Percentiles rank a stretch among this genome's conserved stretches.
Conservation (phyloP, 129 eudicot genomes). For the Artemisia annua region DNA sequence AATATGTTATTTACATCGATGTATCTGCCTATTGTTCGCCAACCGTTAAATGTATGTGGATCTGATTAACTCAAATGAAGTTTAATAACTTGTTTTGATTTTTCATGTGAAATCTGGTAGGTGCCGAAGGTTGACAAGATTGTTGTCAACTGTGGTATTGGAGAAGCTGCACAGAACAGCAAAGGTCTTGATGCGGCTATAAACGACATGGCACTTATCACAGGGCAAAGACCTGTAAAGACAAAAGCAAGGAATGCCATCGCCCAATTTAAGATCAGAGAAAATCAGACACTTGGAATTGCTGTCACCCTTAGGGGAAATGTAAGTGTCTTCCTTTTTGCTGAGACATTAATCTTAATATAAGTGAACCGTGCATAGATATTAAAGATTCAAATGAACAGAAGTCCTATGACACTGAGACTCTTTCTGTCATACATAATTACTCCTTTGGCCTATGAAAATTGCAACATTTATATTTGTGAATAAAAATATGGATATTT, state of each 20-base stretch:
- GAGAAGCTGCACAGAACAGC: conserved; percentile 91
- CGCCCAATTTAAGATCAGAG: no score
- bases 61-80: not conserved
- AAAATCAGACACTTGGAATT: no score
- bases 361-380: no score
- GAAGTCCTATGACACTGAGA: not conserved
- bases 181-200: conserved; percentile 92
- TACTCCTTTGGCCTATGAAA: not conserved
- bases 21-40: not conserved
- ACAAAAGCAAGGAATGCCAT: no score
- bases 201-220: conserved; percentile 81
- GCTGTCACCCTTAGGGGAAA: no score
- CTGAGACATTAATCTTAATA: no score
- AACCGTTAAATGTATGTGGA: not conserved
- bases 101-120: conserved; percentile 31
- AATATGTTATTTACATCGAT: not conserved
- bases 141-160: conserved; percentile 93
- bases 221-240: conserved; percentile 94
- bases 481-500: not conserved
- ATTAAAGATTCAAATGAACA: no score
- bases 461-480: not conserved
- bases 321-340: no score
- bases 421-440: no score
- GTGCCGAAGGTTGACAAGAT: conserved; percentile 83
- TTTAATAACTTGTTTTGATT: not conserved